These are phyloP conservation scores for Sechiopsis laciniata DNA, from an alignment of 306 rosid species.

Conservation along the genomic window DNA sequence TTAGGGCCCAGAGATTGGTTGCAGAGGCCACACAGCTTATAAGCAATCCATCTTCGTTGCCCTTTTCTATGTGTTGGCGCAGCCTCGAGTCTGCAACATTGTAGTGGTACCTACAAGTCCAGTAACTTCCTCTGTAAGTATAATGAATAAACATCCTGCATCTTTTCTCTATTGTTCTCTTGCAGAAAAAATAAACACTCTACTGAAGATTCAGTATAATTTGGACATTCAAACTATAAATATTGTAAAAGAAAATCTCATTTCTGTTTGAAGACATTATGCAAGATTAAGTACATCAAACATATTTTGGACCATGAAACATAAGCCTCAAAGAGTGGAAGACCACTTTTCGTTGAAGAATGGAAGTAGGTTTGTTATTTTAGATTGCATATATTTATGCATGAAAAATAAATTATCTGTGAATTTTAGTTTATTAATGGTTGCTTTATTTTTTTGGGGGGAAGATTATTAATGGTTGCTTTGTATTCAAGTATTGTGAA, in stretches of 20 bases:
- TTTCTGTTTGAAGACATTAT: background rate
- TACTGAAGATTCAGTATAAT: background rate
- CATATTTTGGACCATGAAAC: background rate
- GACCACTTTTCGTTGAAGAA: background rate
- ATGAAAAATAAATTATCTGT: background rate
- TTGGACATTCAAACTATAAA: background rate
- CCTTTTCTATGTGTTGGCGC: conserved; percentile 85
- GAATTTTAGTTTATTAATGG: background rate
- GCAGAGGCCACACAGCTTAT: conserved; percentile 85
- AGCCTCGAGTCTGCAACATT: conserved; percentile 84
- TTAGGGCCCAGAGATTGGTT: conserved; percentile 74
- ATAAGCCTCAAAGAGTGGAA: background rate
- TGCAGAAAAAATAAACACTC: background rate
- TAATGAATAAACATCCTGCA: conserved; percentile 20
- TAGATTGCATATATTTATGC: background rate
- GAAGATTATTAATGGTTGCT: background rate
- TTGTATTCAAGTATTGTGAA: background rate
- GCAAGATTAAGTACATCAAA: background rate
- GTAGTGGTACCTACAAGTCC: conserved; percentile 69
- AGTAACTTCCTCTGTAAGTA: conserved; percentile 22
- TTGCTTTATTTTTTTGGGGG: no score
- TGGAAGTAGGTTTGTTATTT: background rate
- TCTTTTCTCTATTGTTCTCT: background rate
- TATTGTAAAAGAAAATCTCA: background rate
- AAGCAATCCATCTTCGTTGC: conserved; percentile 82